Evolutionary conservation across 208 protist genomes (phyloP).

Genomic region (Leptomonas seymouri): DNA sequence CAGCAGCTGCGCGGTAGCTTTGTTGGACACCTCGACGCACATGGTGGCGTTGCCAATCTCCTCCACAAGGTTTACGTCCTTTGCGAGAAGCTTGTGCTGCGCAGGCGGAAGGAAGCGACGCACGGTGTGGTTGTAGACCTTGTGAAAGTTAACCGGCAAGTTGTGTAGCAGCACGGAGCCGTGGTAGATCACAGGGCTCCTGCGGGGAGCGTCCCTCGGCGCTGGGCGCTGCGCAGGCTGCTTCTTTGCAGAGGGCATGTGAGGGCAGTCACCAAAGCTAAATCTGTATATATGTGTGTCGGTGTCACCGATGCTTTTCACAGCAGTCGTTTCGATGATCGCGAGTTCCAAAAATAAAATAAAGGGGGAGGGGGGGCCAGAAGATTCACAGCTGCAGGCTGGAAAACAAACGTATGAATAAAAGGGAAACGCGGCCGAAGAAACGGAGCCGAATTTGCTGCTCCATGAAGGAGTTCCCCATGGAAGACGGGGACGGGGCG

Average conservation of each 20-base stretch:
- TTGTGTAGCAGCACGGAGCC: slow-evolving; percentile 68
- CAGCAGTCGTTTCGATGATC: no score
- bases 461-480: no score
- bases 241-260: slow-evolving; percentile 10
- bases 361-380: no score
- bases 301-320: no score
- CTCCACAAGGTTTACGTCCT: slow-evolving; percentile 58
- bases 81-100: slow-evolving; percentile 28
- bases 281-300: no score
- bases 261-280: no score
- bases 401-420: no score
- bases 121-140: slow-evolving; percentile 69
- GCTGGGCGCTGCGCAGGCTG: slow-evolving; percentile 3
- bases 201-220: slow-evolving; percentile 1
- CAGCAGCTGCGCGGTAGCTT: slow-evolving; percentile 56
- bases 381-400: no score
- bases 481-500: no score
- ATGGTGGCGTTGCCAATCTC: slow-evolving; percentile 77
- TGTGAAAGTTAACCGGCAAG: slow-evolving; percentile 61
- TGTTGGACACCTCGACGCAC: slow-evolving; percentile 60
- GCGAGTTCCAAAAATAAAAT: no score
- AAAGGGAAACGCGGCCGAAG: no score
- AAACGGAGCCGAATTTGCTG: no score
- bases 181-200: slow-evolving; percentile 47
- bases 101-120: slow-evolving; percentile 52